Evolutionary conservation across 495 filamentous ascomycete genomes (phyloP).

Genomic region (Penicillium argentinense): DNA sequence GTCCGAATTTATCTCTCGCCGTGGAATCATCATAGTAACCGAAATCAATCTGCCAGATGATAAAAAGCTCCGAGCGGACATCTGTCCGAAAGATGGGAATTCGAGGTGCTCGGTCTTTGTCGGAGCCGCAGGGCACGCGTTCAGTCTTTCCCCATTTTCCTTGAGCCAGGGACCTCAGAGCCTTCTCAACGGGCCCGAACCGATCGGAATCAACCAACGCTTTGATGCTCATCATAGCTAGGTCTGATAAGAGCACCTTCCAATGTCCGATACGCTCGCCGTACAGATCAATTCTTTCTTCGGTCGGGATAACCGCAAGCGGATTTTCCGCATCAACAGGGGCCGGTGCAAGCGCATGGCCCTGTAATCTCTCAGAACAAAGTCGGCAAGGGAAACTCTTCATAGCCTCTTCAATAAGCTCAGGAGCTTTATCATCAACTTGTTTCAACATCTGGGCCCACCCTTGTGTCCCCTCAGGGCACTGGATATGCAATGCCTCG

Average conservation of each 20-base stretch:
- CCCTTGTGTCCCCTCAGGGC: background rate
- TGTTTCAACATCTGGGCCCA: background rate
- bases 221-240: constrained; percentile 29
- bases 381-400: constrained; percentile 23
- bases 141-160: constrained; percentile 26
- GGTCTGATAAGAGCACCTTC: constrained; percentile 38
- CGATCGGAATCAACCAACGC: background rate
- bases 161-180: constrained; percentile 26
- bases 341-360: background rate
- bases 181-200: background rate
- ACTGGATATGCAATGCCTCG: background rate
- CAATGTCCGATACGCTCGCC: constrained; percentile 34
- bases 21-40: constrained; percentile 25
- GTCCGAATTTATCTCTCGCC: constrained; percentile 14
- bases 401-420: constrained; percentile 9
- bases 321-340: background rate
- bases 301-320: background rate
- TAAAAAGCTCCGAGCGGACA: constrained; percentile 12
- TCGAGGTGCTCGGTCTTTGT: constrained; percentile 11
- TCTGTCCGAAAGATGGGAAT: too few species aligned
- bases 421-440: background rate
- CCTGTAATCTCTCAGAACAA: constrained; percentile 12
- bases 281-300: constrained; percentile 17
- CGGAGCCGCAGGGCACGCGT: constrained; percentile 2
- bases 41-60: constrained; percentile 41